Evolutionary conservation across 75 land plant genomes (phyloP), one percentile per base, ranked within the genome.

Genomic region (Ceratopteris richardii): DNA sequence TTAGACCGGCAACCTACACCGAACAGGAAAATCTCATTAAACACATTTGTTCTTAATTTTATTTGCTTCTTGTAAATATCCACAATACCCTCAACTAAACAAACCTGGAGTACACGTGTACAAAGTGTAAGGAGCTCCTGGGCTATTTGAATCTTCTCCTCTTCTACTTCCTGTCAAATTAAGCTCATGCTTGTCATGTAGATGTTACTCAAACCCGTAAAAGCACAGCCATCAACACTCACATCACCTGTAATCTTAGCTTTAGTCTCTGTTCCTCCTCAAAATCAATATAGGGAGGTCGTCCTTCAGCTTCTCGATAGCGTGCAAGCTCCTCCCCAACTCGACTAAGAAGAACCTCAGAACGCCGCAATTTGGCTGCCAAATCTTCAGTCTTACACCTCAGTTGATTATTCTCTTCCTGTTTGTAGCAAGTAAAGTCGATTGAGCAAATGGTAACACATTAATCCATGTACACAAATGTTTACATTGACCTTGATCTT

Each of bases 331-430:
- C 91, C 31, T 90, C 88, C 55, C 61, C 81, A 10, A 86, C 85
- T 37, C 85, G 83, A 22, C 71, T 72, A 25, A 83, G 79, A 58
- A 72, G 63, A 31, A 61, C 64, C 68, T 94, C 98, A 16, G 81
- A 58, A 16, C 73, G 55, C 51, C 75, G 56, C 13, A 94, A 68
- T 51, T 75, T 86, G 23, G 63, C 58, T 54, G 56, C 39, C 17
- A 90, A 66, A 12, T 86, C 88, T 37, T 90, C 91, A 60, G 81
- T 84, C 57, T 79, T 75, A 29, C 25, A 29, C 66, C 65, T 90
- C 33, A 94, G 60, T 22, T 48, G 3, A 40, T 80, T 77, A 61
- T 94, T 94, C 58, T 94, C 98, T 62, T 94, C 98, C 98, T 93
- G 50, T 4, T 4, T 9, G 37, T n/a, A n/a, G n/a, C n/a, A n/a